Conservation (phyloP, 805 yeast genomes). For the Candida suzukii region DNA sequence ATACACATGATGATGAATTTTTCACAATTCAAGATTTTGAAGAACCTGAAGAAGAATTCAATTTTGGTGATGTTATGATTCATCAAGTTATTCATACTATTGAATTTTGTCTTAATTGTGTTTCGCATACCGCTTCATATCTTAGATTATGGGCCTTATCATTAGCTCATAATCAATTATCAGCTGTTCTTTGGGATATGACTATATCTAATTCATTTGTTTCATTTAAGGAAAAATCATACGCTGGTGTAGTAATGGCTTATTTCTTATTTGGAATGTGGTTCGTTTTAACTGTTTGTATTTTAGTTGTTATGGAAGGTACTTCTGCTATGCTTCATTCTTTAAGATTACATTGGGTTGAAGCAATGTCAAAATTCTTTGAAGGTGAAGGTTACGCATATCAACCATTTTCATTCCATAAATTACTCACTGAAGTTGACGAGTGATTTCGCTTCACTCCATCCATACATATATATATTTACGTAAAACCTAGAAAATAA, state of each 20-base stretch:
- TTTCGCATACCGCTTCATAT: constrained; percentile 74
- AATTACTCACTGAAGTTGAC: constrained; percentile 14
- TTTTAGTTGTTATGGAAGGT: constrained; percentile 74
- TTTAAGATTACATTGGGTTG: constrained; percentile 76
- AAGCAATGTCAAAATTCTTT: constrained; percentile 73
- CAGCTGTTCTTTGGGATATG: constrained; percentile 72
- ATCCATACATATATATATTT: too few species aligned
- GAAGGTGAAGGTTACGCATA: constrained; percentile 70
- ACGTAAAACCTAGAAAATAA: too few species aligned
- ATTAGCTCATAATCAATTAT: constrained; percentile 72
- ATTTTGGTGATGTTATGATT: constrained; percentile 64
- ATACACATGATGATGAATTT: constrained; percentile 17
- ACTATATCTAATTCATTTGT: constrained; percentile 56
- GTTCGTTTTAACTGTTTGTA: constrained; percentile 63
- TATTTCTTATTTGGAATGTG: constrained; percentile 65
- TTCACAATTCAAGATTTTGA: constrained; percentile 17
- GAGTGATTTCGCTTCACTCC: neutral
- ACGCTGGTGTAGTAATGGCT: constrained; percentile 48
- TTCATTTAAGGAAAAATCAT: constrained; percentile 38
- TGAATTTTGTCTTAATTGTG: constrained; percentile 74
- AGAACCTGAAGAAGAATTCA: constrained; percentile 34
- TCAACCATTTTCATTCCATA: constrained; percentile 51
- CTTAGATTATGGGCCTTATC: constrained; percentile 75
- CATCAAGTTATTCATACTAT: constrained; percentile 79
- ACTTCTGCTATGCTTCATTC: constrained; percentile 82